Base-by-base conservation (phyloP, 176 grass and related monocot species). In the Hsuehochloa calcarea region DNA sequence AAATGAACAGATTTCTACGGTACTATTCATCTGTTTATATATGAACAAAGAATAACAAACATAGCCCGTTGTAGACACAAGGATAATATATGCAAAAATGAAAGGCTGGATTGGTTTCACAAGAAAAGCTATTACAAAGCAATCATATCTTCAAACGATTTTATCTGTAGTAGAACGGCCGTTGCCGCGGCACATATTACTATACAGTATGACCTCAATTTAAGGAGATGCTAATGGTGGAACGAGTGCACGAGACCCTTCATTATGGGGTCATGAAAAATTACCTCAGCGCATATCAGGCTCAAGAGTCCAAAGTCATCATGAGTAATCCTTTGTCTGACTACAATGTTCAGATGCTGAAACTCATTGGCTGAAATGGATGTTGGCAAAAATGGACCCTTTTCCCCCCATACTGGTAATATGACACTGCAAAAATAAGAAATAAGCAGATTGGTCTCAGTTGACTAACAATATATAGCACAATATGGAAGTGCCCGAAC, bases 351-450 rank as follows among this genome's bases (percentile, higher is more conserved):
- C 22, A 87, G 41, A 47, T 39, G 43, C 39, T n/a, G n/a, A 5
- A 47, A 54, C n/a, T 65, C 61, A 75, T 25, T 66, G 37, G 7
- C 49, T 47, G 9, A 45, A 85, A 50, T 3, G 27, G 50, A 85
- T 44, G 8, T 17, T 22, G 38, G n/a, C 14, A 59, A 85, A 41
- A 56, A 55, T 17, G 5, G 3, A 0, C 20, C 45, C 22, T 4
- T 66, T 12, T n/a, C 5, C 25, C 3, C 43, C 73, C 74, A 27
- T 44, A 71, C 38, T 39, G 46, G 68, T 60, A 62, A 45, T 29
- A n/a, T 72, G 19, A 80, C 12, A 64, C 79, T 72, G 79, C 55
- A 55, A 78, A 64, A 90, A 43, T 14, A 79, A 56, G 27, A 65
- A 20, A 44, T 6, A 43, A 13, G 2, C 39, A 23, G 5, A 56